Percentiles rank a stretch among this genome's conserved stretches.
Conservation (phyloP, 2,329 filamentous ascomycete genomes). For the Stenocarpella maydis region DNA sequence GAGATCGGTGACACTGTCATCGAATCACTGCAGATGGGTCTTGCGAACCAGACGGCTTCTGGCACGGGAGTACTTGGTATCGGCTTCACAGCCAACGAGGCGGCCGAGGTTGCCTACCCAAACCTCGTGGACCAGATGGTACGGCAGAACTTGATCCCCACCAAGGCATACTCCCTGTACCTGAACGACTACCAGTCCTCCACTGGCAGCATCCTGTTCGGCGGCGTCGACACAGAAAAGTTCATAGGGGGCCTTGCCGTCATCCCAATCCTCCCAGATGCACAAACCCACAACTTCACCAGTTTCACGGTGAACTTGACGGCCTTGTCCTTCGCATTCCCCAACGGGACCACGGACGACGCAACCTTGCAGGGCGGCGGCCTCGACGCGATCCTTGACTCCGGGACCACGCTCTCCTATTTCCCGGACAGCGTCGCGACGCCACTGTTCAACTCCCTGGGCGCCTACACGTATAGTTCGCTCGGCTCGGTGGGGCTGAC, state of each 20-base stretch:
- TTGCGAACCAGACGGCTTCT: slow-evolving; percentile 57
- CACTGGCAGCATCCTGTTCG: slow-evolving; percentile 72
- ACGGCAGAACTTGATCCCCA: slow-evolving; percentile 66
- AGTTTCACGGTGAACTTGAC: slow-evolving; percentile 52
- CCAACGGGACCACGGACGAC: slow-evolving; percentile 46
- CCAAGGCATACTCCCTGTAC: slow-evolving; percentile 75
- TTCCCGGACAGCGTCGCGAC: slow-evolving; percentile 61
- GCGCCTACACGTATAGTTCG: slow-evolving; percentile 48
- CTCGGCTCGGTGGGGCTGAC: slow-evolving; percentile 46
- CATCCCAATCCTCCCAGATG: slow-evolving; percentile 62
- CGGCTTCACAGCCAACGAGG: slow-evolving; percentile 62
- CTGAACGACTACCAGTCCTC: slow-evolving; percentile 62
- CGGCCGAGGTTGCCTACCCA: slow-evolving; percentile 53
- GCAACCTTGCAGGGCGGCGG: slow-evolving; percentile 44
- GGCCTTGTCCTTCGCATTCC: slow-evolving; percentile 49
- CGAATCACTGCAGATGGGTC: slow-evolving; percentile 62
- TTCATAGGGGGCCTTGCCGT: slow-evolving; percentile 65
- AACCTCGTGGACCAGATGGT: slow-evolving; percentile 73
- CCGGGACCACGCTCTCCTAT: slow-evolving; percentile 71
- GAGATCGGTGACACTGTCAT: slow-evolving; percentile 59
- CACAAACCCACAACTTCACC: slow-evolving; percentile 49
- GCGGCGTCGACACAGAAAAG: slow-evolving; percentile 73
- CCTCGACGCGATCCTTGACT: slow-evolving; percentile 69
- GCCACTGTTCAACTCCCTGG: slow-evolving; percentile 48
- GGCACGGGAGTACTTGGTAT: slow-evolving; percentile 67